These are phyloP conservation scores for Pythium rhizo-oryzae DNA, from an alignment of 352 stramenopile species.

Conservation along the genomic window DNA sequence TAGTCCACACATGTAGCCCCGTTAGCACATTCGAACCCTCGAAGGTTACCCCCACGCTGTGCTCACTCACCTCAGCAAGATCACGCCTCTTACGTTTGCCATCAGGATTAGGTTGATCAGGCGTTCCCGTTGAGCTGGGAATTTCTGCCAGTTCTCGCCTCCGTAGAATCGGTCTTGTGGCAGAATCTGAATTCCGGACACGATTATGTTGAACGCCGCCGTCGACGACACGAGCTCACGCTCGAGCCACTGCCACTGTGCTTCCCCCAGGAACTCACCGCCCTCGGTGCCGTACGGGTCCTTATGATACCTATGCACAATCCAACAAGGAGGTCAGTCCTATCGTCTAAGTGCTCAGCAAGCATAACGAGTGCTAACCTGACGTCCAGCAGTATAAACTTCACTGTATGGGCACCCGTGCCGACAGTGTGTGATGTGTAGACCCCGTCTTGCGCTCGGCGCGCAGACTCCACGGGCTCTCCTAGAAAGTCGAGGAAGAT, in stretches of 20 bases:
- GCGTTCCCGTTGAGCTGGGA: conserved; percentile 49
- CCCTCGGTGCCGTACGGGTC: conserved; percentile 34
- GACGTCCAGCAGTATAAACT: conserved; percentile 52
- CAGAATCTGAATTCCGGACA: conserved; percentile 68
- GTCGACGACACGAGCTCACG: conserved; percentile 39
- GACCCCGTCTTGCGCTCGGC: conserved; percentile 38
- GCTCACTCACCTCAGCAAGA: conserved; percentile 49
- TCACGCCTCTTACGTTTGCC: conserved; percentile 42
- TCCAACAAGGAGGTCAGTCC: background rate
- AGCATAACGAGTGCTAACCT: conserved; percentile 17
- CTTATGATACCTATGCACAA: conserved; percentile 33
- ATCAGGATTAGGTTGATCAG: conserved; percentile 62
- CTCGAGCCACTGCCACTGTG: conserved; percentile 54
- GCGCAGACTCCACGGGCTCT: conserved; percentile 33
- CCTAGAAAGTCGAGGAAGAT: conserved; percentile 49
- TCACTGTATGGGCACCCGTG: conserved; percentile 27
- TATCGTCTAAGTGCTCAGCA: background rate
- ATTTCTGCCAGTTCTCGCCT: conserved; percentile 67
- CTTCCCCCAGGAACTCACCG: conserved; percentile 47
- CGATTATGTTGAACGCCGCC: conserved; percentile 75
- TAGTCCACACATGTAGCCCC: background rate
- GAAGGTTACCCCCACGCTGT: background rate
- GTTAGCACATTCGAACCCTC: no score
- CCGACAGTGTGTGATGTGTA: conserved; percentile 40
- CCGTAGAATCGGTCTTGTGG: conserved; percentile 44